A percentile compares a stretch with the other conserved stretches of the same genome.
These are phyloP conservation scores for Parietaria judaica DNA, from an alignment of 306 rosid genomes.

Conservation along the genomic window DNA sequence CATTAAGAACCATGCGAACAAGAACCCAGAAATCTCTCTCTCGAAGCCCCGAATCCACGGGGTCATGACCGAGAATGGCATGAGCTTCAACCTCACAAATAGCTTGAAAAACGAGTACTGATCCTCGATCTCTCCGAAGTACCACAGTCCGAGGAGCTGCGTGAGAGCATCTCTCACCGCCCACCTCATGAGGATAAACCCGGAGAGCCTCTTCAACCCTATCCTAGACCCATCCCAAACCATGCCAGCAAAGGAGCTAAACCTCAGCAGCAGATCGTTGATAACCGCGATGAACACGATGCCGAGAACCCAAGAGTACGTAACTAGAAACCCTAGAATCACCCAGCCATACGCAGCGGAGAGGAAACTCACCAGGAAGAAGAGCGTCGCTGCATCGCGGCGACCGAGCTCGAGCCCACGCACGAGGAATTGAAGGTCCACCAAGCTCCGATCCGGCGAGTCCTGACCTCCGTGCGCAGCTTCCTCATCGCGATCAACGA, in stretches of 20 bases:
- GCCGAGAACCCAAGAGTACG: conserved; percentile 83
- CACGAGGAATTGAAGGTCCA: conserved; percentile 54
- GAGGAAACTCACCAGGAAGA: conserved; percentile 59
- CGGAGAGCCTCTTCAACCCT: conserved; percentile 88
- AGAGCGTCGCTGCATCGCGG: conserved; percentile 58
- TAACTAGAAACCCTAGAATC: conserved; percentile 71
- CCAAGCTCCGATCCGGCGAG: conserved; percentile 33
- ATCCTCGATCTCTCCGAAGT: conserved; percentile 88
- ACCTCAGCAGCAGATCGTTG: conserved; percentile 62
- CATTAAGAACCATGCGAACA: conserved; percentile 64
- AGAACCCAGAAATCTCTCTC: conserved; percentile 71
- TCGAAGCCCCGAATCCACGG: conserved; percentile 87
- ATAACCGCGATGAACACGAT: conserved; percentile 66
- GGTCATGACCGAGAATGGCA: conserved; percentile 91
- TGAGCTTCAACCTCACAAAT: conserved; percentile 79
- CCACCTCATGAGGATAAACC: conserved; percentile 90
- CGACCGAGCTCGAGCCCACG: conserved; percentile 74
- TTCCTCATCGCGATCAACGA: conserved; percentile 18
- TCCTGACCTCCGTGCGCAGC: conserved; percentile 6
- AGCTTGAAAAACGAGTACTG: conserved; percentile 95
- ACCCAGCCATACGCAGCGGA: conserved; percentile 81
- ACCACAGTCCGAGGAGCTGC: conserved; percentile 92
- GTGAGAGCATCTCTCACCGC: conserved; percentile 96
- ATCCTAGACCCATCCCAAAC: conserved; percentile 83
- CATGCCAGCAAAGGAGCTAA: conserved; percentile 46